phyloP scores from a whole-genome alignment of 495 filamentous ascomycete species.

The Penicillium mononematosum region DNA sequence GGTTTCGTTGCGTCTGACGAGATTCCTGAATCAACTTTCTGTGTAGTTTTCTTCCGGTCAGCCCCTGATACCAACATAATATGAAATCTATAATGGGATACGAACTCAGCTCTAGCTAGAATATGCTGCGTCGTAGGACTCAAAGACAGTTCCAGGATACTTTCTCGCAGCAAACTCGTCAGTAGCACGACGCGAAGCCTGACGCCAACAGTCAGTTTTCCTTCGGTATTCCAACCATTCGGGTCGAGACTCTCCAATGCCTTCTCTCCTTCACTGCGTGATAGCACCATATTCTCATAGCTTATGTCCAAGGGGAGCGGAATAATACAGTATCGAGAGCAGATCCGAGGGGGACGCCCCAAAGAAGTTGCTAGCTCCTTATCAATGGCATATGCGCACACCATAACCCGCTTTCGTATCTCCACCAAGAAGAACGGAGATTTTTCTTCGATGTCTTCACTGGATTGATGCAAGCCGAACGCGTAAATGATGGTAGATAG shows the following conservation, averaged over 20 bases:
- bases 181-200: slow-evolving; percentile 6
- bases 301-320: slow-evolving; percentile 37
- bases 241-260: not conserved
- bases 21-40: slow-evolving; percentile 1
- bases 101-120: not conserved
- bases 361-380: slow-evolving; percentile 45
- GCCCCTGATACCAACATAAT: not conserved
- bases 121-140: slow-evolving; percentile 3
- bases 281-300: not conserved
- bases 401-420: slow-evolving; percentile 43
- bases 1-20: not conserved
- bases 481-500: slow-evolving; percentile 26
- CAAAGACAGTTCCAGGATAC: slow-evolving; percentile 14
- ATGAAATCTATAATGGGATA: not conserved
- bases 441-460: not conserved
- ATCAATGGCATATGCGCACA: slow-evolving; percentile 39
- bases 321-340: slow-evolving; percentile 43
- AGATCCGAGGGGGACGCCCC: slow-evolving; percentile 48
- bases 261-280: not conserved
- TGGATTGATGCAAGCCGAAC: slow-evolving; percentile 48
- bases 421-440: slow-evolving; percentile 44
- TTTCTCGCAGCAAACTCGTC: slow-evolving; percentile 7
- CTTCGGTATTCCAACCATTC: slow-evolving; percentile 13
- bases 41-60: not conserved
- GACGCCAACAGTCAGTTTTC: not conserved